Percentiles rank a stretch among this genome's conserved stretches.
These are phyloP conservation scores for Rutstroemia sp. DNA, from an alignment of 2,329 filamentous ascomycete species.

Conservation along the genomic window DNA sequence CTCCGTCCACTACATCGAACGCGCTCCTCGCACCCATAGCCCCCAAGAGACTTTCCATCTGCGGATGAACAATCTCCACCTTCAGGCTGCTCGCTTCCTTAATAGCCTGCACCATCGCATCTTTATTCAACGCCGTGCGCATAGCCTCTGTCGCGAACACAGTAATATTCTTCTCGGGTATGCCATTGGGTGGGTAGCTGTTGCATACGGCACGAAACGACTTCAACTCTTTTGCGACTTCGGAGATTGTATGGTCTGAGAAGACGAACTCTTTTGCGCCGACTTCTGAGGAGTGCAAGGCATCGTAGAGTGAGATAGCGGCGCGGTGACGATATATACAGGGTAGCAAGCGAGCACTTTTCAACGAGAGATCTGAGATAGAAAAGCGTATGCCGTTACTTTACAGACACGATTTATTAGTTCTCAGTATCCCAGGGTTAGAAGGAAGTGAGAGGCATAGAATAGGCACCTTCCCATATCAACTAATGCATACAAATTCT, in stretches of 20 bases:
- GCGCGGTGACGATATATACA: conserved; percentile 74
- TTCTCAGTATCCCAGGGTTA: no score
- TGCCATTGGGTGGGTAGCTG: conserved; percentile 46
- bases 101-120: conserved; percentile 60
- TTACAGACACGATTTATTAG: neutral
- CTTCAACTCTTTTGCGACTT: conserved; percentile 59
- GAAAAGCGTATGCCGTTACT: conserved; percentile 94
- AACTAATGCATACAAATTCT: conserved; percentile 27
- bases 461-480: conserved; percentile 30
- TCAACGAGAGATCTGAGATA: conserved; percentile 71
- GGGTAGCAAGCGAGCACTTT: conserved; percentile 62
- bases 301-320: conserved; percentile 81
- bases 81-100: conserved; percentile 54
- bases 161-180: conserved; percentile 56
- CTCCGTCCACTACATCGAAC: conserved; percentile 60
- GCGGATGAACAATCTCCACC: conserved; percentile 67
- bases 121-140: conserved; percentile 68
- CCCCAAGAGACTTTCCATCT: conserved; percentile 76
- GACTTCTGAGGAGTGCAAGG: conserved; percentile 47
- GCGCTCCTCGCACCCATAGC: conserved; percentile 76
- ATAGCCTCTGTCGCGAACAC: conserved; percentile 88
- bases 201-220: conserved; percentile 66
- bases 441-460: no score
- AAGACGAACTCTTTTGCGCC: conserved; percentile 34
- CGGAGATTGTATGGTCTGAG: conserved; percentile 48